Evolutionary conservation across 2,329 filamentous ascomycete genomes (phyloP).

Genomic region (Rhynchosporium graminicola): DNA sequence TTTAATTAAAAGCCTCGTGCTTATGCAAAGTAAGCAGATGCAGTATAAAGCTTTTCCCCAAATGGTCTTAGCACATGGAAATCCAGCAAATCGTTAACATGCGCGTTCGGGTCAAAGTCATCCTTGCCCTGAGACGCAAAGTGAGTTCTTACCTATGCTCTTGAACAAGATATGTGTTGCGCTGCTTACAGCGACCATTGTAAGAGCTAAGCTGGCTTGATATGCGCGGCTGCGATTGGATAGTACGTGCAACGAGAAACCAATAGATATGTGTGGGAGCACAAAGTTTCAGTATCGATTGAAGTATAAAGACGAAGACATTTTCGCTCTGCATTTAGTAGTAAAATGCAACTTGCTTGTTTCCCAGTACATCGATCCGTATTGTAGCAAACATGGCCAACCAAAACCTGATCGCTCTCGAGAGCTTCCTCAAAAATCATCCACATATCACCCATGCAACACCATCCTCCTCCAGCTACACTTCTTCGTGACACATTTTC

Average conservation of each 20-base stretch:
- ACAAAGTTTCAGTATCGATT: background rate
- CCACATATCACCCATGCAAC: slow-evolving; percentile 21
- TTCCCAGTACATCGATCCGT: background rate
- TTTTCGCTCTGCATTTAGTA: no score
- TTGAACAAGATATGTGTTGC: background rate
- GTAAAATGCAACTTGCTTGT: no score
- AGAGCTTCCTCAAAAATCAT: slow-evolving; percentile 22
- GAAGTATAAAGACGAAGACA: background rate
- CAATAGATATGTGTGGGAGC: background rate
- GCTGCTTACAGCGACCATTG: background rate
- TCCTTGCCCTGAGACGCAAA: background rate
- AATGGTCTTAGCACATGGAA: background rate
- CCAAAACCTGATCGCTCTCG: slow-evolving; percentile 13
- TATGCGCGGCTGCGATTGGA: background rate
- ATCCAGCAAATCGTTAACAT: background rate
- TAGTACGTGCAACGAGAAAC: background rate
- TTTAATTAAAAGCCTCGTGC: no score
- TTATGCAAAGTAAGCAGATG: background rate
- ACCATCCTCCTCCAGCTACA: slow-evolving; percentile 23
- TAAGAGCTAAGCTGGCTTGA: background rate
- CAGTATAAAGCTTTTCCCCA: background rate
- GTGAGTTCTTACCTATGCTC: background rate
- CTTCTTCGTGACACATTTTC: slow-evolving; percentile 19
- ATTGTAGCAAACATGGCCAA: background rate
- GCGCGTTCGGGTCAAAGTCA: slow-evolving; percentile 2